Percentiles rank a stretch among this genome's conserved stretches.
These are phyloP conservation scores for Colletotrichum paranaense DNA, from an alignment of 2,329 filamentous ascomycete genomes.

Conservation along the genomic window DNA sequence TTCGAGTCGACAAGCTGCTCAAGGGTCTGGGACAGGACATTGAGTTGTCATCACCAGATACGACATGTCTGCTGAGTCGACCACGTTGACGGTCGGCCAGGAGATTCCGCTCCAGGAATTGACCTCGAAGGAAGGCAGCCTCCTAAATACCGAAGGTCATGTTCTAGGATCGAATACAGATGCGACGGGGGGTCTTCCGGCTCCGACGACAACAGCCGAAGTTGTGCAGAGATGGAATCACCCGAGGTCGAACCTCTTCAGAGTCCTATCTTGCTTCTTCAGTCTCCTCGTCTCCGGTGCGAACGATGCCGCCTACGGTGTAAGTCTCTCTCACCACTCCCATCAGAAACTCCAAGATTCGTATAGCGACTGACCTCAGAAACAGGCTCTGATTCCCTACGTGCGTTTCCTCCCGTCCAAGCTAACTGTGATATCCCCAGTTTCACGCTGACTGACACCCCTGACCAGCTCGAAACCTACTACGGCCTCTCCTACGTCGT, in stretches of 20 bases:
- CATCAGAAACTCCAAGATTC: background rate
- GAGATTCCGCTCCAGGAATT: background rate
- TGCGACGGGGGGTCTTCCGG: conserved; percentile 21
- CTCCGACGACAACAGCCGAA: conserved; percentile 15
- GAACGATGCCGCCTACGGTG: conserved; percentile 69
- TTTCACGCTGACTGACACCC: conserved; percentile 40
- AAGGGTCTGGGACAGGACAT: background rate
- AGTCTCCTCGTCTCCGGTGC: conserved; percentile 68
- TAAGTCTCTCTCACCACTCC: conserved; percentile 45
- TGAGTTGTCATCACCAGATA: background rate
- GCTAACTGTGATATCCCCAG: conserved; percentile 8
- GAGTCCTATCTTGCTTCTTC: conserved; percentile 65
- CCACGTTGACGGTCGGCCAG: background rate
- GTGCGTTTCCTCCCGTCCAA: conserved; percentile 47
- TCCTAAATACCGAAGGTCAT: background rate
- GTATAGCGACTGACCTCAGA: conserved; percentile 20
- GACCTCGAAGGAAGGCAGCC: background rate
- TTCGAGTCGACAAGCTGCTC: background rate
- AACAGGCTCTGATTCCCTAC: conserved; percentile 61
- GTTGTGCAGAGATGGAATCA: conserved; percentile 59
- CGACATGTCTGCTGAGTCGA: background rate
- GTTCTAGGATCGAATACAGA: conserved; percentile 6
- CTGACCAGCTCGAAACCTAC: conserved; percentile 52
- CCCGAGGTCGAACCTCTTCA: conserved; percentile 59
- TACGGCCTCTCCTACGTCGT: conserved; percentile 71